Evolutionary conservation across 1,139 yeast genomes (phyloP).

Genomic region (Taphrina populina): DNA sequence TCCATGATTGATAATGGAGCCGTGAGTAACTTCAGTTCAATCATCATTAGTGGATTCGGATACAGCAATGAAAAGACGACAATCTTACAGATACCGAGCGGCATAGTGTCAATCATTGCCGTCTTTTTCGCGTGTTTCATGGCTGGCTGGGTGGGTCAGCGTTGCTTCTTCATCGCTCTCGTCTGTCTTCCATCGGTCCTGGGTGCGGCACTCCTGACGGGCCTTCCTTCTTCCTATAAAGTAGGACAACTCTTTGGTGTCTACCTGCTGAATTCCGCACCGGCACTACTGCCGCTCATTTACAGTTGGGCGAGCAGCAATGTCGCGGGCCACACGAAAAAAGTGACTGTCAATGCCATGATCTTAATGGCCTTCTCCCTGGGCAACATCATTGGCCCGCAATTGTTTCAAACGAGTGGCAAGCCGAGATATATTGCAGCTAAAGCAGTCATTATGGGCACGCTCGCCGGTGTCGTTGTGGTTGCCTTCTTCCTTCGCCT

Average conservation of each 20-base stretch:
- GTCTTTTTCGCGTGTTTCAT: slow-evolving; percentile 39
- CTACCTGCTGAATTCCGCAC: slow-evolving; percentile 41
- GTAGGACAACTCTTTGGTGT: slow-evolving; percentile 42
- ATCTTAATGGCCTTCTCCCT: slow-evolving; percentile 56
- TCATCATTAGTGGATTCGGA: slow-evolving; percentile 43
- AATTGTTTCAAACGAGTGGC: slow-evolving; percentile 52
- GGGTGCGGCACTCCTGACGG: slow-evolving; percentile 42
- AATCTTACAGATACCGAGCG: slow-evolving; percentile 42
- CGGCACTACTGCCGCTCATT: slow-evolving; percentile 52
- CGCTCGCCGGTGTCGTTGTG: slow-evolving; percentile 45
- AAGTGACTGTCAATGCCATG: slow-evolving; percentile 49
- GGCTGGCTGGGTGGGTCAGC: slow-evolving; percentile 29
- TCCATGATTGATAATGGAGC: slow-evolving; percentile 55
- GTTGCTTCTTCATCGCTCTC: slow-evolving; percentile 37
- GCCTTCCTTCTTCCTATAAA: slow-evolving; percentile 38
- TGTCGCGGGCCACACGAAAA: slow-evolving; percentile 59
- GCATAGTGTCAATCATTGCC: slow-evolving; percentile 39
- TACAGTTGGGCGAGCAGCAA: slow-evolving; percentile 55
- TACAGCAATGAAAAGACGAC: slow-evolving; percentile 42
- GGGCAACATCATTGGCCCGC: slow-evolving; percentile 59
- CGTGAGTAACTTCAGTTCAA: slow-evolving; percentile 44
- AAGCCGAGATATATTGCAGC: slow-evolving; percentile 56
- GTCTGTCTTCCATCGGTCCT: slow-evolving; percentile 41
- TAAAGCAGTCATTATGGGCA: slow-evolving; percentile 45
- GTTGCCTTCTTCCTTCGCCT: slow-evolving; percentile 42